Conservation (phyloP, 768 basidiomycete genomes). For the Clitopilus hobsonii region DNA sequence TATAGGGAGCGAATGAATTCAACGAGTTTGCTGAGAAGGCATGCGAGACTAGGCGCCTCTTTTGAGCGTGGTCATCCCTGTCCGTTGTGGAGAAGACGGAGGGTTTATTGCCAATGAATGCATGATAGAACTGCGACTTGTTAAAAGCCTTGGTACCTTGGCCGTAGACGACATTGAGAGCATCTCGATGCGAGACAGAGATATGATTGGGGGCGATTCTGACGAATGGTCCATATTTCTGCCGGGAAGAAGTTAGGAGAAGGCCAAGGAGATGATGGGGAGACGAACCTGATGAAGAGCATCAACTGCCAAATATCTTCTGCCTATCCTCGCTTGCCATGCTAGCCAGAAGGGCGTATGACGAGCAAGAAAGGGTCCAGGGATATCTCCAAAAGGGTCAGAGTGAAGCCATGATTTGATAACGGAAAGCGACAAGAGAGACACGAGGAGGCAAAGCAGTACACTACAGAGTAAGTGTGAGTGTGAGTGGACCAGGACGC, state of each 20-base stretch:
- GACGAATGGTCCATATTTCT: slow-evolving; percentile 25
- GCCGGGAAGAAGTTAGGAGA: not conserved
- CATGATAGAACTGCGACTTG: slow-evolving; percentile 27
- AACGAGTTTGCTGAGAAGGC: slow-evolving; percentile 22
- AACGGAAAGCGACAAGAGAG: not conserved
- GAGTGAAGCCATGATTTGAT: not conserved
- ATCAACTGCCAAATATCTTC: slow-evolving; percentile 24
- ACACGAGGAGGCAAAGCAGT: not conserved
- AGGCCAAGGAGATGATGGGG: not conserved
- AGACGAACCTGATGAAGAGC: slow-evolving; percentile 19
- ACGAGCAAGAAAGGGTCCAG: slow-evolving; percentile 24
- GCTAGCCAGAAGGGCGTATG: slow-evolving; percentile 27
- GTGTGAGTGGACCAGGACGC: not conserved
- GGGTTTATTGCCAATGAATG: slow-evolving; percentile 22
- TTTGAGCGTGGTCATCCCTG: slow-evolving; percentile 24
- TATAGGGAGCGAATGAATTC: slow-evolving; percentile 13
- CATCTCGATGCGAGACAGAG: slow-evolving; percentile 23
- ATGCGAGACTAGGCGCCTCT: slow-evolving; percentile 24
- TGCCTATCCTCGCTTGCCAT: slow-evolving; percentile 22
- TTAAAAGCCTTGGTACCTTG: slow-evolving; percentile 23
- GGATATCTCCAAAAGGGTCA: slow-evolving; percentile 14
- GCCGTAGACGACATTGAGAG: slow-evolving; percentile 22
- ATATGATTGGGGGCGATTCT: slow-evolving; percentile 28
- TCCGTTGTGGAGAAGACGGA: slow-evolving; percentile 26
- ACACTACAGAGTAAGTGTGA: not conserved